Base-by-base conservation (phyloP, 139 green algal species). In the Micromonas commoda region DNA sequence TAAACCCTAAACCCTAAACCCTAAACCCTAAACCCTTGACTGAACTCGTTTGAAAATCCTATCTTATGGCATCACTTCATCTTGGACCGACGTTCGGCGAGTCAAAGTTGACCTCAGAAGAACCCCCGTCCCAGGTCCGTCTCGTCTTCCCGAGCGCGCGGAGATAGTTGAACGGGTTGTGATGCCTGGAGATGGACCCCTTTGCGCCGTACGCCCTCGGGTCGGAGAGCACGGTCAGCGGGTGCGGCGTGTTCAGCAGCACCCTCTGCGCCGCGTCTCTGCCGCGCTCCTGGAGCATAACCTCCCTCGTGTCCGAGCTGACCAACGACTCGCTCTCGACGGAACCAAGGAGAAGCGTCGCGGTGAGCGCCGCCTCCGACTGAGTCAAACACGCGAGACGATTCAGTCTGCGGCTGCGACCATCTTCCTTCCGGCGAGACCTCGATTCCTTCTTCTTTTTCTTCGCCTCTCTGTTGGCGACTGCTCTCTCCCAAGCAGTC, bases 131-230 rank as follows among this genome's bases (percentile, higher is more conserved):
- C 63, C 2, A 70, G 20, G 19, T 24, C 29, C 53, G 52, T 31
- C 37, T 3, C 37, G 68, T 21, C 38, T 21, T 35, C 23, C 23
- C 28, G 23, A 75, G 53, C 29, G 57, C 72, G 23, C 53, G 51
- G 20, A 35, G 3, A 2, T 99, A 99, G 87, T 97, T 90, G 70
- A 96, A 89, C 0, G 96, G 96, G 80, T 99, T 96, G 86, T 99
- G 96, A 85, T 95, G 96, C 28, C 95, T 86, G 2, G 83, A 92
- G 78, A 99, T 97, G 72, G 78, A 82, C 23, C 96, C 96, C 0
- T 76, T 66, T 19, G 76, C 37, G 65, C 93, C 88, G 65, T 99
- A 99, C 4, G 94, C 88, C 0, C 79, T 79, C 0, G 89, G 84
- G 70, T 98, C 91, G 0, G 85, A 82, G 29, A 99, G 88, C 3